Base-by-base conservation (phyloP, 1,284 basidiomycete species). In the Anthracocystis walkeri region DNA sequence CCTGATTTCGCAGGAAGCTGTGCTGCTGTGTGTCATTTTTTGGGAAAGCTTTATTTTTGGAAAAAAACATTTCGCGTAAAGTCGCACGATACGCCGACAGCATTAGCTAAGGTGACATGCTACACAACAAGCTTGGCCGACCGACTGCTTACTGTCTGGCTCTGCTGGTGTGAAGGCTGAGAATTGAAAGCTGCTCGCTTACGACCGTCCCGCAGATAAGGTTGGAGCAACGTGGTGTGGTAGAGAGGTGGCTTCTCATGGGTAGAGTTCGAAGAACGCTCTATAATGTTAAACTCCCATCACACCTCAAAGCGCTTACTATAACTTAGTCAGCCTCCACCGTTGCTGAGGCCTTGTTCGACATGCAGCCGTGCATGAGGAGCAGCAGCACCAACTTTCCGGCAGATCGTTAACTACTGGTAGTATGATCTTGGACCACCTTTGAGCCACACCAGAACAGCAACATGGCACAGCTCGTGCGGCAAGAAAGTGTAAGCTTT, bases 401-500 rank as follows among this genome's bases (percentile, higher is more conserved):
- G 14, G 4, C n/a, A 1, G 27, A 27, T 48, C 7, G 29, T 18
- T 11, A 38, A 10, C 33, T 23, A 51, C 29, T 8, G n/a, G 4
- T 29, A 8, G 31, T 21, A 31, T 16, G 12, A 23, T 7, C 31
- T 48, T 46, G 14, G n/a, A 52, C 5, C 21, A 40, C 10, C 16
- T 25, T 21, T 23, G 21, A 53, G 11, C 11, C 33, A 29, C 29
- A 12, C 6, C 29, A 4, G 6, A 5, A n/a, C 11, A 20, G 4
- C 38, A 41, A 45, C 7, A 61, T 61, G 63, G 29, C 58, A 16
- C 70, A 73, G 49, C 6, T 64, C 12, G 61, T 64, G 14, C 45
- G 70, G 12, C 70, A 73, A 33, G 27, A 64, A 38, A 50, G 41
- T 18, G 68, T 71, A 21, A 62, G 68, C 65, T 1, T 6, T n/a